These are phyloP conservation scores for Amanita inopinata DNA, from an alignment of 768 basidiomycete genomes.

Conservation along the genomic window DNA sequence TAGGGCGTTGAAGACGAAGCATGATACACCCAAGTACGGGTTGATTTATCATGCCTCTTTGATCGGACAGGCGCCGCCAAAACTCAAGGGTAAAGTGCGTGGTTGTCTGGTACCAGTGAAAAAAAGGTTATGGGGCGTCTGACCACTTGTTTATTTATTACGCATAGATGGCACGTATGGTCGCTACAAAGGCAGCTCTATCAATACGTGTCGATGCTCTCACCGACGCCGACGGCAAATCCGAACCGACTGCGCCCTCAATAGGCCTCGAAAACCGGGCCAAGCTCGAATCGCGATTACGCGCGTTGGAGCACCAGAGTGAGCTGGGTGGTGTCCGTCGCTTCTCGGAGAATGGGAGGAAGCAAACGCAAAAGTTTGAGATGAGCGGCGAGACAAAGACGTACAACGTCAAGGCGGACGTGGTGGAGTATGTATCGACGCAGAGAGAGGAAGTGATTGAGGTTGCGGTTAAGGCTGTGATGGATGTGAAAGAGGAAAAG, in stretches of 20 bases:
- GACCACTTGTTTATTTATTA: no score
- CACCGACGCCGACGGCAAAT: slow-evolving; percentile 85
- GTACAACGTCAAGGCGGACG: slow-evolving; percentile 85
- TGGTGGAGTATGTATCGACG: slow-evolving; percentile 74
- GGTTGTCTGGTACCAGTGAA: background rate
- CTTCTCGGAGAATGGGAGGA: slow-evolving; percentile 42
- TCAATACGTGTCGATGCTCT: slow-evolving; percentile 98
- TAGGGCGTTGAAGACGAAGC: slow-evolving; percentile 96
- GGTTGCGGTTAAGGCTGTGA: slow-evolving; percentile 59
- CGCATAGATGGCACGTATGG: slow-evolving; percentile 99
- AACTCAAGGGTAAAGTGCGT: slow-evolving; percentile 90
- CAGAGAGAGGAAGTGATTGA: slow-evolving; percentile 75
- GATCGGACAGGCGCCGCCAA: slow-evolving; percentile 94
- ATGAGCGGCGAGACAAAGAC: slow-evolving; percentile 69
- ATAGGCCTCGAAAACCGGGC: slow-evolving; percentile 90
- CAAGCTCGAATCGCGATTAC: slow-evolving; percentile 90
- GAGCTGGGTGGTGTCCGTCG: slow-evolving; percentile 67
- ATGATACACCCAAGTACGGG: slow-evolving; percentile 98
- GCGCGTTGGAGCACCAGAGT: slow-evolving; percentile 75
- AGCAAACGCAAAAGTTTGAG: slow-evolving; percentile 74
- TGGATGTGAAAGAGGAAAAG: slow-evolving; percentile 87
- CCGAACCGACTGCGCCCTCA: slow-evolving; percentile 68
- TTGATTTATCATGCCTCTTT: slow-evolving; percentile 98
- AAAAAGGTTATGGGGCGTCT: slow-evolving; percentile 1
- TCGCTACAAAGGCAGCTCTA: slow-evolving; percentile 94